Base-by-base conservation (phyloP, 192 early-diverging fungal genomes). In the Pecoramyces ruminantium region DNA sequence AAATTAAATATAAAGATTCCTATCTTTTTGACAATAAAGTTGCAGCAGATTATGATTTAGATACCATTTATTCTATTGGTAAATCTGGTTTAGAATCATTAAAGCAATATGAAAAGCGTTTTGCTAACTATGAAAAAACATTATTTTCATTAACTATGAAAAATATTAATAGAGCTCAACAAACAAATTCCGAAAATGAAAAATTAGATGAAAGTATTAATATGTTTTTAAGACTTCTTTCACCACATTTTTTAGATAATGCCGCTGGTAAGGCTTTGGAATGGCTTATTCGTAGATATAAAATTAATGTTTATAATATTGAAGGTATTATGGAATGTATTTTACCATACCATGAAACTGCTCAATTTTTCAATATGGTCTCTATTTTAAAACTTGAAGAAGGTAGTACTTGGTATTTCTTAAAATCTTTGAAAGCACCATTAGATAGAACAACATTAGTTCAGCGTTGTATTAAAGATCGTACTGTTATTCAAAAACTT, bases 261-360 rank as follows among this genome's bases (percentile, higher is more conserved):
- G 90, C 93, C n/a, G 87, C 95, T 1, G 92, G 94, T 81, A 96
- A 97, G 83, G 93, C 92, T 0, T 83, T 98, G 25, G 97, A 99
- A 84, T 99, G 96, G 94, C 88, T 99, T 38, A 86, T 98, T 21
- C 90, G 96, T 38, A 89, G 95, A 78, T 94, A 30, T 13, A 87
- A 83, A 77, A 94, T 99, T 82, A 86, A 99, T 81, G 93, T 95
- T 82, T 92, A 93, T 86, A 99, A 97, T 83, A 86, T 95, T 29
- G 92, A 94, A 40, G 88, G 88, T 12, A 82, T 97, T 8, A 77
- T 99, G 29, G 90, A 86, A 27, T 92, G 91, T 38, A 88, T 97
- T 30, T 83, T 99, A 79, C 97, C 97, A 29, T 99, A 95, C 86
- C 96, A 99, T 81, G 96, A 98, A 83, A 95, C 96, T 16, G 89